Evolutionary conservation across 1,139 yeast genomes (phyloP).

Genomic region (Trichomonascaceae sp.): DNA sequence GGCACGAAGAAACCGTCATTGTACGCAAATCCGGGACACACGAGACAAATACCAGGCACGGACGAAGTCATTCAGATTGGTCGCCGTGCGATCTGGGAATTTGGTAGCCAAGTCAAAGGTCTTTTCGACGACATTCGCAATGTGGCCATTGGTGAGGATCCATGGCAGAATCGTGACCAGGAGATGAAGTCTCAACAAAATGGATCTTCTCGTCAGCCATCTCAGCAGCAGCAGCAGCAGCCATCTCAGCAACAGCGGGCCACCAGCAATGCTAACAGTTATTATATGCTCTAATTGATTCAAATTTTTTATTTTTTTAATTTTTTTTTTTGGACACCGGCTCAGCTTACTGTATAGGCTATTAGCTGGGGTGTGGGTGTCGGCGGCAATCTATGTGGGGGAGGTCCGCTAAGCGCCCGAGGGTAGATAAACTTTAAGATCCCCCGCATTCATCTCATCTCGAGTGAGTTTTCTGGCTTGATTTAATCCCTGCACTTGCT

Average conservation of each 20-base stretch:
- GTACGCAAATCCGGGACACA: too few species aligned
- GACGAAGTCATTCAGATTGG: slow-evolving; percentile 23
- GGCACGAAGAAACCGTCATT: neutral
- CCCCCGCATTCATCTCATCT: too few species aligned
- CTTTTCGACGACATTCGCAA: slow-evolving; percentile 24
- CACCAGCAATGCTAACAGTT: slow-evolving; percentile 6
- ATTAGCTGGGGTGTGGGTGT: too few species aligned
- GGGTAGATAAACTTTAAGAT: too few species aligned
- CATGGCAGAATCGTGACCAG: slow-evolving; percentile 7
- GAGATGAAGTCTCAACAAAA: neutral
- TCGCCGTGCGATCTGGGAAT: slow-evolving; percentile 23
- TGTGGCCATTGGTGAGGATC: slow-evolving; percentile 22
- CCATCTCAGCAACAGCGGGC: slow-evolving; percentile 1
- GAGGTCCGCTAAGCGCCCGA: too few species aligned
- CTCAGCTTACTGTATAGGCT: too few species aligned
- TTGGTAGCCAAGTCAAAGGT: slow-evolving; percentile 25
- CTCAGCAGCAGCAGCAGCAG: slow-evolving; percentile 1
- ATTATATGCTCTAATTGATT: slow-evolving; percentile 6
- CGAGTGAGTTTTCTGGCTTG: too few species aligned
- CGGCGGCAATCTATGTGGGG: too few species aligned
- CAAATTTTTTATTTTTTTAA: slow-evolving; percentile 3
- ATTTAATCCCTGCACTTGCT: too few species aligned
- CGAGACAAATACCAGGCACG: slow-evolving; percentile 1
- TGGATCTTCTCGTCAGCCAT: neutral
- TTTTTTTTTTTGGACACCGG: neutral